Evolutionary conservation across 176 grass and related monocot species (phyloP).

Genomic region (Areca catechu): DNA sequence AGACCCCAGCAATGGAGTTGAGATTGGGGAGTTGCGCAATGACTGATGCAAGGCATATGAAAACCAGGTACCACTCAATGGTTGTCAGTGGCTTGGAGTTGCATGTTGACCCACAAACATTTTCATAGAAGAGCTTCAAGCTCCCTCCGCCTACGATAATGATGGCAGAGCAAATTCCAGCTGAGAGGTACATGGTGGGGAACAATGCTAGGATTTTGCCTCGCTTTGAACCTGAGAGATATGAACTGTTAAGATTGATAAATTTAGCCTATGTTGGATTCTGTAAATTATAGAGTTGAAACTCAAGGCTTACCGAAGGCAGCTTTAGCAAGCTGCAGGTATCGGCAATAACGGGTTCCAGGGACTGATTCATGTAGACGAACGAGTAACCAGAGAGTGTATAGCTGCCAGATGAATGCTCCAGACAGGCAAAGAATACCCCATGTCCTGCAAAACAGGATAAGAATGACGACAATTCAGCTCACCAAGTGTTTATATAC

Average conservation of each 20-base stretch:
- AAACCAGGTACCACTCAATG: slow-evolving; percentile 95
- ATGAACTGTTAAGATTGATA: too few species aligned
- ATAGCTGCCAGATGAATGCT: slow-evolving; percentile 87
- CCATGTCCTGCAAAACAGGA: slow-evolving; percentile 56
- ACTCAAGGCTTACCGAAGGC: slow-evolving; percentile 44
- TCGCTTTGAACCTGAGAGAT: slow-evolving; percentile 39
- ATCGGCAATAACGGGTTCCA: slow-evolving; percentile 62
- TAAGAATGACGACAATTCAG: too few species aligned
- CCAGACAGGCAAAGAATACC: slow-evolving; percentile 55
- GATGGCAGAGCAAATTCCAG: slow-evolving; percentile 75
- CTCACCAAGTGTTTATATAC: too few species aligned
- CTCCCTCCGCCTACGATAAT: slow-evolving; percentile 71
- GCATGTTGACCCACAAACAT: slow-evolving; percentile 51
- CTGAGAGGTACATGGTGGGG: slow-evolving; percentile 81
- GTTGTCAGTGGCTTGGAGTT: slow-evolving; percentile 37
- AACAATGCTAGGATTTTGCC: slow-evolving; percentile 52
- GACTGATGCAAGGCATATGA: slow-evolving; percentile 56
- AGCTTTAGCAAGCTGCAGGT: slow-evolving; percentile 58
- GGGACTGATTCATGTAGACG: slow-evolving; percentile 82
- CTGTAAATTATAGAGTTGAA: too few species aligned
- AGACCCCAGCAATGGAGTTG: slow-evolving; percentile 89
- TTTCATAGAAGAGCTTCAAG: slow-evolving; percentile 68
- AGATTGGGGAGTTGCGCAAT: slow-evolving; percentile 92
- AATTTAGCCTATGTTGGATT: too few species aligned
- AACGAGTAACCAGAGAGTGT: slow-evolving; percentile 81